A percentile compares a stretch with the other conserved stretches of the same genome.
phyloP scores from a whole-genome alignment of 2,329 filamentous ascomycete species.

The Ascochyta rabiei region DNA sequence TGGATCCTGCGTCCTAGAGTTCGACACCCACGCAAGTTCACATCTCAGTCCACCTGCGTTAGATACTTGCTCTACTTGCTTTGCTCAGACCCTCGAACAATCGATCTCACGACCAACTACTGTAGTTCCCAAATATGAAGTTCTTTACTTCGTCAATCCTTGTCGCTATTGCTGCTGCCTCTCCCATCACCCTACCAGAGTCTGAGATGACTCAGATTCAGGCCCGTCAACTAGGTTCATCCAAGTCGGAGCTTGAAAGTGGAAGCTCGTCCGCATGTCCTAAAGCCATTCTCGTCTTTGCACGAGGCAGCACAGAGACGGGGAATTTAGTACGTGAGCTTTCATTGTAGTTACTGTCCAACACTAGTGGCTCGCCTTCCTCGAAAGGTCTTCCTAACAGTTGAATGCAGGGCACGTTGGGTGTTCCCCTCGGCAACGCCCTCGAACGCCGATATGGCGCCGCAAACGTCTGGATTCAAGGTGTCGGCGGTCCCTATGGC shows the following conservation, averaged over 20 bases:
- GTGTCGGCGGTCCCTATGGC: conserved; percentile 45
- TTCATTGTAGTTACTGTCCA: no score
- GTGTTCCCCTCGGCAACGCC: conserved; percentile 27
- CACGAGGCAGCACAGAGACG: conserved; percentile 30
- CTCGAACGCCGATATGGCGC: conserved; percentile 33
- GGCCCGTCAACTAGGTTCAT: conserved; percentile 18
- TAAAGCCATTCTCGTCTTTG: conserved; percentile 36
- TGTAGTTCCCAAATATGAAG: conserved; percentile 23
- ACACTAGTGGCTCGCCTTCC: no score
- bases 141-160: conserved; percentile 20
- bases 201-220: conserved; percentile 9
- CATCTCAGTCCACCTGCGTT: no score
- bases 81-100: no score
- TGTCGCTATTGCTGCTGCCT: conserved; percentile 9
- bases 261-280: conserved; percentile 32
- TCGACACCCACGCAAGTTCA: no score
- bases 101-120: no score
- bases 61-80: no score
- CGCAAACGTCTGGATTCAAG: conserved; percentile 35
- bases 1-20: no score
- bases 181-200: conserved; percentile 14
- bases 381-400: no score
- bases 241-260: conserved; percentile 31
- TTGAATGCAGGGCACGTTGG: conserved; percentile 24
- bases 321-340: conserved; percentile 38